Evolutionary conservation across 1,284 basidiomycete genomes (phyloP).

Genomic region (Mycena sp.): DNA sequence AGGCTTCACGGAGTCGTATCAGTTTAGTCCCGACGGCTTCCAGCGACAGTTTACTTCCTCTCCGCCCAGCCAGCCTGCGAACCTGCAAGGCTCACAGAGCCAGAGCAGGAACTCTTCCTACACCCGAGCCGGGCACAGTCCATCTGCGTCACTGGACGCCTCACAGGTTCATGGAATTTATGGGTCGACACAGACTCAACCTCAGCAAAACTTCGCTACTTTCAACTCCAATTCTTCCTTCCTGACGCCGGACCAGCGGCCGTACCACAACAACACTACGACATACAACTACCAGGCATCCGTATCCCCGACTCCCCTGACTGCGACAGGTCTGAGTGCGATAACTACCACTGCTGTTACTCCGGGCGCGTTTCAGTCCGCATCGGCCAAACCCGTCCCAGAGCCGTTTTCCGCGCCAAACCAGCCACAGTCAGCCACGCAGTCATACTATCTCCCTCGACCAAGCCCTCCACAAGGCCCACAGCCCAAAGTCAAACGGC

Average conservation of each 20-base stretch:
- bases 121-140: constrained; percentile 16
- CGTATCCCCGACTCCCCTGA: constrained; percentile 21
- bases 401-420: too few species aligned
- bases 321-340: constrained; percentile 30
- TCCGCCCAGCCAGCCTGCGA: constrained; percentile 1
- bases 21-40: constrained; percentile 20
- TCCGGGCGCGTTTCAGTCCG: neutral
- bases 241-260: constrained; percentile 19
- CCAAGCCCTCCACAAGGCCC: constrained; percentile 14
- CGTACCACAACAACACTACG: constrained; percentile 28
- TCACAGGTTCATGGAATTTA: neutral
- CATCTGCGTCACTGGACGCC: constrained; percentile 19
- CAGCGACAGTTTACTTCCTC: constrained; percentile 11
- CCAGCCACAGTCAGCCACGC: constrained; percentile 21
- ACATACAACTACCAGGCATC: constrained; percentile 27
- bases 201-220: constrained; percentile 14
- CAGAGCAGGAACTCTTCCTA: constrained; percentile 12
- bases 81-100: neutral
- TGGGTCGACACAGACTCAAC: neutral
- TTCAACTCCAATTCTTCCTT: constrained; percentile 19
- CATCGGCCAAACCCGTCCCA: constrained; percentile 25
- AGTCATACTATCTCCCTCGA: constrained; percentile 36
- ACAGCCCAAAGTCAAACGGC: constrained; percentile 40
- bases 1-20: constrained; percentile 30
- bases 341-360: constrained; percentile 28